These are phyloP conservation scores for Coemansia aciculifera DNA, from an alignment of 192 early-diverging fungal genomes.

Conservation along the genomic window DNA sequence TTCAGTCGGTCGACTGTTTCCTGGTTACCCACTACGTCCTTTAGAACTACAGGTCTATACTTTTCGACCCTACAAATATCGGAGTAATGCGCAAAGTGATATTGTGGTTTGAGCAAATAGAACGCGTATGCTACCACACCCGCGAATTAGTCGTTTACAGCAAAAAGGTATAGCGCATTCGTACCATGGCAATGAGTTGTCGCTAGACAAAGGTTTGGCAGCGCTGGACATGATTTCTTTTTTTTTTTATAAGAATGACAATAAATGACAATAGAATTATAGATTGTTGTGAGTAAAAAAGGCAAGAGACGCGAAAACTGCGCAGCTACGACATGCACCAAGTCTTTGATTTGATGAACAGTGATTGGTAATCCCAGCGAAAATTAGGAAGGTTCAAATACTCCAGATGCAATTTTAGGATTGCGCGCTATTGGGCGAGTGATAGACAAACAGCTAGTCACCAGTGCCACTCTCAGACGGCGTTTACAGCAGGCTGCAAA, in stretches of 20 bases:
- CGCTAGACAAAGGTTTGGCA: slow-evolving; percentile 15
- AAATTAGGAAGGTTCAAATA: not conserved
- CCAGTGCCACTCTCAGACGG: not conserved
- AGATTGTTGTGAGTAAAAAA: not conserved
- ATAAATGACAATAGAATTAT: not conserved
- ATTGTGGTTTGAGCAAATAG: not conserved
- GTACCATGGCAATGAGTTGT: slow-evolving; percentile 49
- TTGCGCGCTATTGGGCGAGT: not conserved
- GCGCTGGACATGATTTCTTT: slow-evolving; percentile 5
- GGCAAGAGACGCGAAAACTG: not conserved
- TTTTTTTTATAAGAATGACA: not conserved
- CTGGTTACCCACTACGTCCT: slow-evolving; percentile 93
- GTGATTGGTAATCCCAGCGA: not conserved
- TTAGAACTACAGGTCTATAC: slow-evolving; percentile 81
- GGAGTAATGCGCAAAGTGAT: not conserved
- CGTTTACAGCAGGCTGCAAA: not conserved
- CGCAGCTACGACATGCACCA: not conserved
- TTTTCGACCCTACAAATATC: slow-evolving; percentile 73
- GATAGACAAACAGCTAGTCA: too few relatives aligned
- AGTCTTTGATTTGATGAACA: not conserved
- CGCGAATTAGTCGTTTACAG: not conserved
- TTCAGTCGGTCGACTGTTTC: slow-evolving; percentile 84
- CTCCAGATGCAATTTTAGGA: too few relatives aligned
- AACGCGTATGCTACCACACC: not conserved
- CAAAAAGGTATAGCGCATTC: not conserved